Evolutionary conservation across 2,329 filamentous ascomycete genomes (phyloP), one percentile per base, ranked within the genome.

Genomic region (Ophiostoma perfectum): DNA sequence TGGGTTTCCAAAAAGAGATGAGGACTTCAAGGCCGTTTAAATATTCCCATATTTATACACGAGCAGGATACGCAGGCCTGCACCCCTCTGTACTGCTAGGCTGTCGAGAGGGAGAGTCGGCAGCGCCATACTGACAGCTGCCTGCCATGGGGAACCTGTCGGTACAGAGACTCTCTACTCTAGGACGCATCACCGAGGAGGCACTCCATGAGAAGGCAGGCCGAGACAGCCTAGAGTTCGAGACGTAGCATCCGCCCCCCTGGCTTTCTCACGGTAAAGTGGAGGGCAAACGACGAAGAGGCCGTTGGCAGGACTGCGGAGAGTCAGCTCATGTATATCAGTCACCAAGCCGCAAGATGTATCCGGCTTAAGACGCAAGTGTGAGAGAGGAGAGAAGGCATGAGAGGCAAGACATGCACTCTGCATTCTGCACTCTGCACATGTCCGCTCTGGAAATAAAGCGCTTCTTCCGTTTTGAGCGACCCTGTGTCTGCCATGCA

Each of bases 191-290:
- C 55, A 60, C 8, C 9, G 55, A 27, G 27, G 2, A 63, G 38
- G 14, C 38, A 63, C n/a, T 49, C 47, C 47, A 49, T 49, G 16
- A 36, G 14, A 7, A 63, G 58, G 38, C 55, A 36, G 27, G 39
- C n/a, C 9, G 11, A 7, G 36, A 62, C 27, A 36, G 55, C 5
- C 39, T 8, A 63, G 11, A 63, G 58, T 6, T 14, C 39, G 14
- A 42, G 36, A 41, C 38, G 58, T 63, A 41, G 38, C 58, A 41
- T 41, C 38, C 58, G 18, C 58, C 58, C 58, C 58, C 38, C 58
- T 38, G 18, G 49, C 16, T 38, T 36, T 6, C 55, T 12, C 27
- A 14, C 5, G n/a, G 27, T 60, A 8, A 62, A 39, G 36, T 39
- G 55, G 55, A 62, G 38, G 58, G 38, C 38, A 63, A 63, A 63